Base-by-base conservation (phyloP, 2,329 filamentous ascomycete species). In the Colletotrichum zoysiae region DNA sequence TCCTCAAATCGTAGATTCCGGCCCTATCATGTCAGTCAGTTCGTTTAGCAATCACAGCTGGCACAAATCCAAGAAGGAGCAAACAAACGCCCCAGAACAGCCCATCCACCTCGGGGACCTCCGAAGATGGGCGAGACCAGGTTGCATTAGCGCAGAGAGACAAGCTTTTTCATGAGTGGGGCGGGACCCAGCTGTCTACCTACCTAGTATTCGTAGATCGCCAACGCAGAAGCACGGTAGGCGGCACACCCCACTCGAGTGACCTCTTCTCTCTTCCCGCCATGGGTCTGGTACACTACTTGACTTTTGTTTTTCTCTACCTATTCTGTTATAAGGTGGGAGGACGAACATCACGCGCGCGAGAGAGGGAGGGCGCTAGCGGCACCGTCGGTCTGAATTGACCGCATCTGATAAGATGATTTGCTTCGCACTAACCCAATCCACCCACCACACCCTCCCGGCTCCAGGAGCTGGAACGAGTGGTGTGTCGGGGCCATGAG, bases 121-220 rank as follows among this genome's bases (percentile, higher is more conserved):
- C 26, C 26, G 26, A 26, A 26, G 26, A 26, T 26, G 26, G 26
- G 30, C 40, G n/a, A 65, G 50, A 48, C 26, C 40, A 50, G 44
- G 35, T 51, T 67, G 44, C 57, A 23, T 58, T 63, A 71, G 65
- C 68, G 57, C 38, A 44, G 65, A 56, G 57, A 56, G 58, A 71
- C 58, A 71, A 71, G 69, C 69, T 71, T 68, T 70, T 58, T 59
- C 57, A 33, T 20, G 65, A 35, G 57, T 68, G 57, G 46, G 68
- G 65, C 58, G 67, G 58, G 42, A 44, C 68, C 65, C 46, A 46
- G 20, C 11, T 46, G 44, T n/a, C 44, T 38, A n/a, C n/a, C n/a
- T n/a, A n/a, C n/a, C n/a, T n/a, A n/a, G n/a, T n/a, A n/a, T n/a
- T n/a, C n/a, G n/a, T n/a, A 50, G 58, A 67, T 67, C 68, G 46